Evolutionary conservation across 148 eudicot genomes (phyloP).

Genomic region (Rhododendron molle): DNA sequence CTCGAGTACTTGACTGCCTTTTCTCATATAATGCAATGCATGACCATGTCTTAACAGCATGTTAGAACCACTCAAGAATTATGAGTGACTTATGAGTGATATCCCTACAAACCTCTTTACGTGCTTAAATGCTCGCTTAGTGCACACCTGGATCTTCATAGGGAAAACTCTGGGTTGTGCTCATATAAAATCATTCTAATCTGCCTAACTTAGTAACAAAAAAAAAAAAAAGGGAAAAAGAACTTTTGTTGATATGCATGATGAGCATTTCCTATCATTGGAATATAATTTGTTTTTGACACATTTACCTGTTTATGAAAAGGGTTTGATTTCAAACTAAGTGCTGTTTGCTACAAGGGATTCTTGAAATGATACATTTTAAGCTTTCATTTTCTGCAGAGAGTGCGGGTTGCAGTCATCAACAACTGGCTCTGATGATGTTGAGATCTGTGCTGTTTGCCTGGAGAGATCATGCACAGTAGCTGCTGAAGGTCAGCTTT

Average conservation of each 20-base stretch:
- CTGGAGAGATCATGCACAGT: conserved; percentile 88
- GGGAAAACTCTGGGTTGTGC: not conserved
- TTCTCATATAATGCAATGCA: not conserved
- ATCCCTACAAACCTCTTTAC: not conserved
- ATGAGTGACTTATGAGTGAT: not conserved
- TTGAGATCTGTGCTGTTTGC: conserved; percentile 91
- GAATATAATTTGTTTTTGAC: not conserved
- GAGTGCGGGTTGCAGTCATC: conserved; percentile 73
- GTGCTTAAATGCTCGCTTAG: not conserved
- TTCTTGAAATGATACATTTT: conserved; percentile 3
- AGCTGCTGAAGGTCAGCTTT: conserved; percentile 80
- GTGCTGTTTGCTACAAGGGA: not conserved
- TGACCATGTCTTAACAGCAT: not conserved
- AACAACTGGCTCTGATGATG: conserved; percentile 54
- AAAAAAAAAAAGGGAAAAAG: not conserved
- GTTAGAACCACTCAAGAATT: not conserved
- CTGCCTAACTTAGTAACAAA: not conserved
- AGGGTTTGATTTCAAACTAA: not conserved
- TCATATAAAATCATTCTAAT: not conserved
- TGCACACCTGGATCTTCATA: not conserved
- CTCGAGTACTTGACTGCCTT: not conserved
- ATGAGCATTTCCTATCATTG: not conserved
- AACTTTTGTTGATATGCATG: not conserved
- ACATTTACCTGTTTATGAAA: not conserved
- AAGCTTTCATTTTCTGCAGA: conserved; percentile 33